Conservation (phyloP, 1,284 basidiomycete species). For the Polyporus tsugae region DNA sequence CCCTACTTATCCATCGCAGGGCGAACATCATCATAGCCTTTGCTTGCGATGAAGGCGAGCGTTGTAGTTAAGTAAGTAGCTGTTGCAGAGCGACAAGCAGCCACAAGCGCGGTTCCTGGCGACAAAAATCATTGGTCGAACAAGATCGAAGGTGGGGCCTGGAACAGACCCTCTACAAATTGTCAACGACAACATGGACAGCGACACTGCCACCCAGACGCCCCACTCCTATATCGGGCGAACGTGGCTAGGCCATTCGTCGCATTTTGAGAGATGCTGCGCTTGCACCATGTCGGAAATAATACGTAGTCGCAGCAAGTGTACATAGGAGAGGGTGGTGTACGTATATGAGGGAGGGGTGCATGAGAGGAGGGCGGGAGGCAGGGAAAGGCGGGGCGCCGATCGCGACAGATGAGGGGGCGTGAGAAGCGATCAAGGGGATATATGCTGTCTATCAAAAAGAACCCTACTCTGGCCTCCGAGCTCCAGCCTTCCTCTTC, state of each 20-base stretch:
- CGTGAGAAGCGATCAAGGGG: conserved; percentile 32
- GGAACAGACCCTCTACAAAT: background rate
- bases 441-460: conserved; percentile 27
- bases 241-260: background rate
- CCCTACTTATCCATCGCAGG: background rate
- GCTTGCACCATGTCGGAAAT: background rate
- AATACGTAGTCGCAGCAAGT: background rate
- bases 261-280: conserved; percentile 2
- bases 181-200: background rate
- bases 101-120: background rate
- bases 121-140: conserved; percentile 5
- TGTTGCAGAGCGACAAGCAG: background rate
- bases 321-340: conserved; percentile 11
- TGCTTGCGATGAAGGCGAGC: background rate
- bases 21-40: background rate
- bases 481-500: conserved; percentile 18
- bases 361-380: conserved; percentile 17
- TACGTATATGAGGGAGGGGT: conserved; percentile 9
- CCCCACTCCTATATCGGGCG: conserved; percentile 19
- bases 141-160: background rate
- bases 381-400: conserved; percentile 17
- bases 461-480: conserved; percentile 22
- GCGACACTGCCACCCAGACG: conserved; percentile 28
- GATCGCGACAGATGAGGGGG: conserved; percentile 18
- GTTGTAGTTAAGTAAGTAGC: background rate